Evolutionary conservation across 192 early-diverging fungal genomes (phyloP).

Genomic region (Coemansia sp.): DNA sequence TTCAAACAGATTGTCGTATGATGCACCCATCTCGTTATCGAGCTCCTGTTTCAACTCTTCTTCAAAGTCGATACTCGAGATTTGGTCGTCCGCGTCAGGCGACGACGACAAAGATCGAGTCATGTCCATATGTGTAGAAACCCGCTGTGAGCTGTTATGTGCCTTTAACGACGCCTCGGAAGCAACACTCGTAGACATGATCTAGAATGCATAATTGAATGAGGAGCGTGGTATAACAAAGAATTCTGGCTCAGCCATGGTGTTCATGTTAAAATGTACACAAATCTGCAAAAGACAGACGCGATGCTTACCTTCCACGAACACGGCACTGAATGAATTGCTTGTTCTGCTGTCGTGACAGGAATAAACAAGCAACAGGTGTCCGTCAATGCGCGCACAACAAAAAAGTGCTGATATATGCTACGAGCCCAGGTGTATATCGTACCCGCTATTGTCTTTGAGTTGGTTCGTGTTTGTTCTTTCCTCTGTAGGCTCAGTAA

Average conservation of each 20-base stretch:
- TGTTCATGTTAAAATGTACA: not conserved
- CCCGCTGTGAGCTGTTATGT: conserved; percentile 13
- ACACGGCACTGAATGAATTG: not conserved
- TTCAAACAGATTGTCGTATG: conserved; percentile 47
- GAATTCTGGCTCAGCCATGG: not conserved
- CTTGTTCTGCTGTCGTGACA: conserved; percentile 1
- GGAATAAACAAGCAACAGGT: too few species aligned
- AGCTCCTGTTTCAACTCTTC: conserved; percentile 53
- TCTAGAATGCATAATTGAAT: conserved; percentile 5
- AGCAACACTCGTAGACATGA: conserved; percentile 52
- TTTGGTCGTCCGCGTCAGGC: conserved; percentile 30
- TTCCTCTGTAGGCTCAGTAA: not conserved
- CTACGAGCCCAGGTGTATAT: not conserved
- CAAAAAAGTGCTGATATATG: not conserved
- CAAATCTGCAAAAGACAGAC: not conserved
- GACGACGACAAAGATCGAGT: conserved; percentile 33
- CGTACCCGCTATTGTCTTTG: not conserved
- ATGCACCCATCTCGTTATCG: conserved; percentile 51
- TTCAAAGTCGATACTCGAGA: conserved; percentile 40
- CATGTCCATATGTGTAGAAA: conserved; percentile 22
- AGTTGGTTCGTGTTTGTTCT: not conserved
- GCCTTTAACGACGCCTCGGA: conserved; percentile 33
- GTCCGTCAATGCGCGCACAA: too few species aligned
- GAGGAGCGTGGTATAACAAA: not conserved
- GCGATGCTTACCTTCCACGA: not conserved